A percentile compares a stretch with the other conserved stretches of the same genome.
phyloP scores from a whole-genome alignment of 257 asterid species.

The Solanum etuberosum region DNA sequence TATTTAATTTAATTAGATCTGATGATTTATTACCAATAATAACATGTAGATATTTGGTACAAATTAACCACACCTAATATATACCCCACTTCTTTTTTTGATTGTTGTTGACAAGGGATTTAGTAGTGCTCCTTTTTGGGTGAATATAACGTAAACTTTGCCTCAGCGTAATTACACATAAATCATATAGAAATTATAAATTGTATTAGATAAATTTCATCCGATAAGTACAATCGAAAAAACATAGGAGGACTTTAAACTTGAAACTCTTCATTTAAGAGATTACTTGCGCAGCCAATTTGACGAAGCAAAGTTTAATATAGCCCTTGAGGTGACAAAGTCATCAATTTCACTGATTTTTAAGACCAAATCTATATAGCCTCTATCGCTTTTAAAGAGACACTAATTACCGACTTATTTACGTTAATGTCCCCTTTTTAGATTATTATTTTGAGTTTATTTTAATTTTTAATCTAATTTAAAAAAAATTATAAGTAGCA shows the following conservation, averaged over 20 bases:
- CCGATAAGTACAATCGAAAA: fast-evolving
- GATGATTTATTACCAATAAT: background rate
- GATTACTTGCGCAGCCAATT: background rate
- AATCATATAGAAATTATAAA: fast-evolving
- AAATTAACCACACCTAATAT: background rate
- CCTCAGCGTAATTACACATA: fast-evolving
- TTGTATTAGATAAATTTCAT: background rate
- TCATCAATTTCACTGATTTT: background rate
- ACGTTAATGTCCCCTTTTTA: background rate
- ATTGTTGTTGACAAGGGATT: background rate
- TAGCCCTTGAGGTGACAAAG: background rate
- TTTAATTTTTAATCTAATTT: no score
- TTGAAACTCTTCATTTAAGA: fast-evolving
- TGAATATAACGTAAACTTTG: no score
- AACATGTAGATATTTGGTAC: background rate
- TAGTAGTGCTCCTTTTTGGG: background rate
- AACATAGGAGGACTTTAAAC: fast-evolving
- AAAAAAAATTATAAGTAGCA: no score
- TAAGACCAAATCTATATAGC: background rate
- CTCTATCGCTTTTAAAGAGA: background rate
- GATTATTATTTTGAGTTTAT: no score
- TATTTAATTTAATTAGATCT: background rate
- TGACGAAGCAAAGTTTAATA: background rate
- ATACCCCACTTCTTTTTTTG: background rate
- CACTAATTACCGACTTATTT: background rate